These are phyloP conservation scores for Mycena galericulata DNA, from an alignment of 768 basidiomycete genomes.

Conservation along the genomic window DNA sequence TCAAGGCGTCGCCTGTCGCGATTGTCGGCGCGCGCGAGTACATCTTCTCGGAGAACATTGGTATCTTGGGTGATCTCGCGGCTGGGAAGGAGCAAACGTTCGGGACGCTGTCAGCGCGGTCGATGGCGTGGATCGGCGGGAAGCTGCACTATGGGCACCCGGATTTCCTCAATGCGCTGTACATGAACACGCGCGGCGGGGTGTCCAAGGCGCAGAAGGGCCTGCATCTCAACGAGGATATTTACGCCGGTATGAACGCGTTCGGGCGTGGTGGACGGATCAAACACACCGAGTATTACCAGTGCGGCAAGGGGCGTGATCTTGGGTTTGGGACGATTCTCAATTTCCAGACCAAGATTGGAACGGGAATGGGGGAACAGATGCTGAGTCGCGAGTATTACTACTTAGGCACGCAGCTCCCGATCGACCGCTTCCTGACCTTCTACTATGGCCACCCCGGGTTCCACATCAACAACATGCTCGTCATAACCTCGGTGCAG, in stretches of 20 bases:
- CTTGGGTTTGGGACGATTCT: slow-evolving; percentile 98
- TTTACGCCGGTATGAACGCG: slow-evolving; percentile 99
- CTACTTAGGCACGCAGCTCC: slow-evolving; percentile 97
- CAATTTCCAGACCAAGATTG: slow-evolving; percentile 99
- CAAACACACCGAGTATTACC: slow-evolving; percentile 99
- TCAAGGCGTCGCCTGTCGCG: slow-evolving; percentile 89
- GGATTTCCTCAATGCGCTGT: slow-evolving; percentile 97
- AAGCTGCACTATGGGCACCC: slow-evolving; percentile 99
- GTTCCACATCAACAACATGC: slow-evolving; percentile 99
- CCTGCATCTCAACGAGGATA: slow-evolving; percentile 99
- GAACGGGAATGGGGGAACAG: slow-evolving; percentile 99
- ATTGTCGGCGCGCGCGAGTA: slow-evolving; percentile 99
- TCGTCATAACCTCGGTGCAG: slow-evolving; percentile 97
- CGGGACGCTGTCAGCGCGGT: slow-evolving; percentile 94
- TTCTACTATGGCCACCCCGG: slow-evolving; percentile 99
- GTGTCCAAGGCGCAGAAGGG: slow-evolving; percentile 99
- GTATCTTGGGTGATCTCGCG: slow-evolving; percentile 97
- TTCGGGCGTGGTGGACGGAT: slow-evolving; percentile 96
- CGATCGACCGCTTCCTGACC: slow-evolving; percentile 98
- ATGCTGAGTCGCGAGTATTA: slow-evolving; percentile 99
- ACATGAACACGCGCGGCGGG: slow-evolving; percentile 98
- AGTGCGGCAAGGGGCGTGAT: slow-evolving; percentile 98
- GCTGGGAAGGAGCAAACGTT: slow-evolving; percentile 99
- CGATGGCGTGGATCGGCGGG: slow-evolving; percentile 97
- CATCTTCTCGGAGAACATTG: slow-evolving; percentile 99